phyloP scores from a whole-genome alignment of 192 early-diverging fungal genomes.

The Backusella psychrophila region DNA sequence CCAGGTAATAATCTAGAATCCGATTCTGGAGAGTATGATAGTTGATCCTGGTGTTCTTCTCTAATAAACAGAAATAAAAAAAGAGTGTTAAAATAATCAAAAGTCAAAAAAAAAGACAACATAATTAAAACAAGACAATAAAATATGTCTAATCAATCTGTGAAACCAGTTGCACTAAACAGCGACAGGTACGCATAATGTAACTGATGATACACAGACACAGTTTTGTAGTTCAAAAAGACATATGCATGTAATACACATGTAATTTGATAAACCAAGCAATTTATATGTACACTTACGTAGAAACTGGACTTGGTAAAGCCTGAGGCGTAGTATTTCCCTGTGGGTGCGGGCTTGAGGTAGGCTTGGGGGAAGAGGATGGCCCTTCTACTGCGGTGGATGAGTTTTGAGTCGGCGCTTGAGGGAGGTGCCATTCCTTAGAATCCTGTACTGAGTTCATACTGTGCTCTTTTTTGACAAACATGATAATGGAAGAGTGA shows the following conservation, averaged over 20 bases:
- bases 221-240: background rate
- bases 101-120: background rate
- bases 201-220: background rate
- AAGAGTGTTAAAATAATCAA: background rate
- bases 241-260: background rate
- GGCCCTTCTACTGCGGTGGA: background rate
- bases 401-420: conserved; percentile 3
- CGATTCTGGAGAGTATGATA: background rate
- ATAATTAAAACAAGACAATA: background rate
- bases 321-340: background rate
- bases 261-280: background rate
- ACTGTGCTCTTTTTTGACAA: background rate
- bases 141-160: conserved; percentile 4
- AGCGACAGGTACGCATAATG: conserved; percentile 21
- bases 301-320: background rate
- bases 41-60: background rate
- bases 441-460: conserved; percentile 5
- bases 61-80: conserved; percentile 1
- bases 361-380: background rate
- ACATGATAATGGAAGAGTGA: background rate
- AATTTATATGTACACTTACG: background rate
- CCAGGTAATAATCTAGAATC: conserved; percentile 15
- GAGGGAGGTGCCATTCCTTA: conserved; percentile 5
- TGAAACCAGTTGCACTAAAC: conserved; percentile 17
- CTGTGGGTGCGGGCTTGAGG: background rate